Evolutionary conservation across 768 basidiomycete genomes (phyloP).

Genomic region (Suillus luteus): DNA sequence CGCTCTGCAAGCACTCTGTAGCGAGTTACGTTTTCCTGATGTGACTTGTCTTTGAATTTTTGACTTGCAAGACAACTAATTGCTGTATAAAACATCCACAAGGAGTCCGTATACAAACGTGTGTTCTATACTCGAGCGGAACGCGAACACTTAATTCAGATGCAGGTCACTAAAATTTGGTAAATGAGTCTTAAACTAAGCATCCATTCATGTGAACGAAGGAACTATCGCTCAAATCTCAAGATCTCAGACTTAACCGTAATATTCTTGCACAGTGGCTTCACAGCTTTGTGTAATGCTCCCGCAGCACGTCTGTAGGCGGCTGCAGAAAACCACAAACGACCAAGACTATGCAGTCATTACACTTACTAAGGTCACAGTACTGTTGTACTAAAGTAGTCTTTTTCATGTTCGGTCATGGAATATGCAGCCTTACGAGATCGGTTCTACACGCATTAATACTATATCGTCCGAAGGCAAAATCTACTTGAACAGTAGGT

Average conservation of each 20-base stretch:
- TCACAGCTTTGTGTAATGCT: too few relatives aligned
- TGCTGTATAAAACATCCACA: not conserved
- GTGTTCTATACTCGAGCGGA: not conserved
- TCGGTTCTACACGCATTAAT: slow-evolving; percentile 1
- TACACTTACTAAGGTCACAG: too few relatives aligned
- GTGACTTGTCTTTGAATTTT: not conserved
- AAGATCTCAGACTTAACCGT: too few relatives aligned
- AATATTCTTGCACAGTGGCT: too few relatives aligned
- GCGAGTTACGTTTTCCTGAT: too few relatives aligned
- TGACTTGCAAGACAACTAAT: not conserved
- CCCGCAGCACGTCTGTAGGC: too few relatives aligned
- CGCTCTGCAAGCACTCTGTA: too few relatives aligned
- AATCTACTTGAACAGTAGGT: not conserved
- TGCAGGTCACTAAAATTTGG: not conserved
- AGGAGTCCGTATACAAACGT: not conserved
- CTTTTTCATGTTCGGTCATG: not conserved
- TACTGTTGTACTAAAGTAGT: not conserved
- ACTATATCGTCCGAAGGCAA: not conserved
- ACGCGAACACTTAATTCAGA: not conserved
- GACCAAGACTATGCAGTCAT: too few relatives aligned
- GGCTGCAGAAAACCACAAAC: too few relatives aligned
- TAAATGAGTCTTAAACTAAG: too few relatives aligned
- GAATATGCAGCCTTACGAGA: not conserved
- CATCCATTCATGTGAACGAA: too few relatives aligned
- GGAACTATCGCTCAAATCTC: too few relatives aligned